phyloP scores from a whole-genome alignment of 192 early-diverging fungal genomes.

The Coemansia sp. region DNA sequence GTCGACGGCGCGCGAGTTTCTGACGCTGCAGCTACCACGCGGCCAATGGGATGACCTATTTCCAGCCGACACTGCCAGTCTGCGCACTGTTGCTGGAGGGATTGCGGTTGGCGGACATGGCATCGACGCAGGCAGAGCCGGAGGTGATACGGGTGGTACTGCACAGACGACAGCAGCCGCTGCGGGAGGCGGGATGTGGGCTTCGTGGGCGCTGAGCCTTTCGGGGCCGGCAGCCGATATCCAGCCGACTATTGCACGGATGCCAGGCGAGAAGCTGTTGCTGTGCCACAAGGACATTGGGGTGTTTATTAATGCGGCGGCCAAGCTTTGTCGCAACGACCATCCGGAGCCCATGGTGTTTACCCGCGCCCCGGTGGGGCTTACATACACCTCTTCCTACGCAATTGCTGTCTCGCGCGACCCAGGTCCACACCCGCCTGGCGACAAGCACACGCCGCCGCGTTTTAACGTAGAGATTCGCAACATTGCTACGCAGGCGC shows the following conservation, averaged over 20 bases:
- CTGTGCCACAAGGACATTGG: slow-evolving; percentile 53
- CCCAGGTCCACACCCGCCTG: background rate
- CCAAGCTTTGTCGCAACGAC: slow-evolving; percentile 50
- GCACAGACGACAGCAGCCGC: slow-evolving; percentile 6
- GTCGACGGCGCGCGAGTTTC: slow-evolving; percentile 50
- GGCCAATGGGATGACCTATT: slow-evolving; percentile 55
- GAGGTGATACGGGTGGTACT: background rate
- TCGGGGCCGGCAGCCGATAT: slow-evolving; percentile 27
- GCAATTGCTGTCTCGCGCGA: slow-evolving; percentile 34
- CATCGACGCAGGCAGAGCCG: background rate
- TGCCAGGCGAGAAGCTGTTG: slow-evolving; percentile 53
- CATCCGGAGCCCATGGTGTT: slow-evolving; percentile 45
- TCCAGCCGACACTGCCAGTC: slow-evolving; percentile 46
- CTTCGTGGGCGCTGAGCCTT: slow-evolving; percentile 47
- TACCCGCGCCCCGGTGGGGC: slow-evolving; percentile 28
- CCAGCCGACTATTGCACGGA: slow-evolving; percentile 45
- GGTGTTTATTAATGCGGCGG: slow-evolving; percentile 49
- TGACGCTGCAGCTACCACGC: slow-evolving; percentile 50
- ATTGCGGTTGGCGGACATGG: slow-evolving; percentile 2
- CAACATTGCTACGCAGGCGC: slow-evolving; percentile 75
- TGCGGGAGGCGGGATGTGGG: slow-evolving; percentile 44
- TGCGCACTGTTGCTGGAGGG: slow-evolving; percentile 43
- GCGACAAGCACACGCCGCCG: background rate
- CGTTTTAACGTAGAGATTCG: slow-evolving; percentile 75
- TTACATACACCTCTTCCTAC: slow-evolving; percentile 54